Base-by-base conservation (phyloP, 352 stramenopile genomes). In the Globisporangium cystogenes region DNA sequence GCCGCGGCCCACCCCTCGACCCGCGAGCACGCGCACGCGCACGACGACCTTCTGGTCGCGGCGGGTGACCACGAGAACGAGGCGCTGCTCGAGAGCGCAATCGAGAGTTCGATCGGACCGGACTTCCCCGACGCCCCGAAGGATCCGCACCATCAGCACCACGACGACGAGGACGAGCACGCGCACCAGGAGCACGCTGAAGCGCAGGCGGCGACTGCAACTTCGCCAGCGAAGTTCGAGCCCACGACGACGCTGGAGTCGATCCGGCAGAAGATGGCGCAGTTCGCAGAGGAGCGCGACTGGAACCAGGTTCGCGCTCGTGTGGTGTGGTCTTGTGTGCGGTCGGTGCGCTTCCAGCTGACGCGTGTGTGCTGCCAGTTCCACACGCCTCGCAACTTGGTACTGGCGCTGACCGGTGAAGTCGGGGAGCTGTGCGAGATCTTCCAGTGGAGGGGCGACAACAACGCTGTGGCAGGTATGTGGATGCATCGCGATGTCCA, bases 391-490 rank as follows among this genome's bases (percentile, higher is more conserved):
- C 85, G 96, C 4, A 99, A 98, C 66, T 66, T 99, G 37, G 47
- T 97, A 29, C 65, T 99, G 40, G 96, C 96, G 20, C 65, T 99
- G 10, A 78, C 96, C 7, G 94, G 95, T 20, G 95, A 99, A 74
- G 74, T 98, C 3, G 95, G 96, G 31, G 96, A 99, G 67, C 60
- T 99, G 31, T 82, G 77, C 16, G 90, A 98, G 66, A 69, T 96
- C n/a, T 93, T 98, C 45, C 96, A 99, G 73, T 99, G 94, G 94
- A 86, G 87, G 44, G 87, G 80, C 15, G 93, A 98, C 60, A 69
- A 49, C 43, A 49, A 21, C 7, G 14, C 18, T 0, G 43, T 49
- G 4, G 86, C 55, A 76, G 79, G 51, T 68, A 68, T 43, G 78
- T 83, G 2, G 54, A 78, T 23, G 31, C 18, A 43, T 27, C n/a